Percentiles rank a stretch among this genome's conserved stretches.
Conservation (phyloP, 2,329 filamentous ascomycete genomes). For the Cordyceps fumosorosea region DNA sequence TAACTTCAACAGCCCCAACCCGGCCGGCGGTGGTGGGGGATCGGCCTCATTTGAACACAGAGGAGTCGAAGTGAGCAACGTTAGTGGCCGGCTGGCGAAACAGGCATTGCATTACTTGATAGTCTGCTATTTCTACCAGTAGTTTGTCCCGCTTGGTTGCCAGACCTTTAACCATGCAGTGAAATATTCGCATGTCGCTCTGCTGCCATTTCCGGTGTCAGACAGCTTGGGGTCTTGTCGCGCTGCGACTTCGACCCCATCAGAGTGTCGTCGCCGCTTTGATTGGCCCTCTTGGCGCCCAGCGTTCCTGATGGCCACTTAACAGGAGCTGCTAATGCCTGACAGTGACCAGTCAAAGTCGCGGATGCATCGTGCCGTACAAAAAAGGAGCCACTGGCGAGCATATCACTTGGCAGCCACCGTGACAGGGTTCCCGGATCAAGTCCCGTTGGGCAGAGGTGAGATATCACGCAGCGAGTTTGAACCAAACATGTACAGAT, state of each 20-base stretch:
- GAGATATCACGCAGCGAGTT: background rate
- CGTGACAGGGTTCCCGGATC: background rate
- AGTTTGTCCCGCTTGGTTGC: background rate
- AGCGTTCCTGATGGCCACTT: conserved; percentile 5
- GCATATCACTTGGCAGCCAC: background rate
- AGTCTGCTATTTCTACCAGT: background rate
- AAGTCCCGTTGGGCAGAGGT: background rate
- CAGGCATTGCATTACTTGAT: background rate
- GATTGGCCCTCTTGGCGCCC: conserved; percentile 12
- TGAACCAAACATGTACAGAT: background rate
- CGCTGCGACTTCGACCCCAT: background rate
- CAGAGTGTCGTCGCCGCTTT: background rate
- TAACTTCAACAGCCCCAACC: background rate
- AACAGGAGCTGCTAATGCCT: background rate
- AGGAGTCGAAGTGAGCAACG: background rate
- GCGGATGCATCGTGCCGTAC: background rate
- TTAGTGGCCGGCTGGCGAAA: background rate
- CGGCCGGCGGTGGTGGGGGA: background rate
- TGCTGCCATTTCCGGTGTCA: background rate
- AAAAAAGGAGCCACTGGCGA: background rate
- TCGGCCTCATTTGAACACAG: background rate
- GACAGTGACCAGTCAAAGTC: conserved; percentile 4
- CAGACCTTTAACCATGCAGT: background rate
- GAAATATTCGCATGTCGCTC: background rate
- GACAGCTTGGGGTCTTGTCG: conserved; percentile 2